Percentiles rank a stretch among this genome's conserved stretches.
phyloP scores from a whole-genome alignment of 2,329 filamentous ascomycete genomes.

The Sporothrix dimorphospora region DNA sequence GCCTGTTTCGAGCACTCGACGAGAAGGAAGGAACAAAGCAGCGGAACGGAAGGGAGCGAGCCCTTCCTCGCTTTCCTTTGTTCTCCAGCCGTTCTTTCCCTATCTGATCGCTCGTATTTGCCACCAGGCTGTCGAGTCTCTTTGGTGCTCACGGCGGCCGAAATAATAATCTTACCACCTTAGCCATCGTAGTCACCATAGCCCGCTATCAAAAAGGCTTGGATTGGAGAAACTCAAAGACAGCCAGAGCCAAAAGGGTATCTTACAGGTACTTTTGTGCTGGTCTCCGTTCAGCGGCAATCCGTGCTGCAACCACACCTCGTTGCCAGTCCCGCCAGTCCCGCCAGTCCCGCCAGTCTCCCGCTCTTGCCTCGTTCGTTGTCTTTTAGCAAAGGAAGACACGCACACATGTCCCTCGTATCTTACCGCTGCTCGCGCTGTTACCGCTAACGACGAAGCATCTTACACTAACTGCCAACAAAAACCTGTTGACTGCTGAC shows the following conservation, averaged over 20 bases:
- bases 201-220: neutral
- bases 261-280: neutral
- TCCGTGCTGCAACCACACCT: constrained; percentile 21
- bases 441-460: constrained; percentile 2
- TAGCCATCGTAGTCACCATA: neutral
- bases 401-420: neutral
- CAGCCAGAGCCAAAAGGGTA: too few relatives aligned
- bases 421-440: constrained; percentile 15
- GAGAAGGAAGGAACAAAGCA: constrained; percentile 4
- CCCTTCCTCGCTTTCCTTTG: neutral
- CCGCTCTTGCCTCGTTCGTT: neutral
- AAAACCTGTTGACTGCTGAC: constrained; percentile 22
- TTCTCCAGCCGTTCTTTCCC: constrained; percentile 1
- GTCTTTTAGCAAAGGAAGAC: too few relatives aligned
- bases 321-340: constrained; percentile 1
- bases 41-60: neutral
- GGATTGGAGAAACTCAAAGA: too few relatives aligned
- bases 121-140: constrained; percentile 16
- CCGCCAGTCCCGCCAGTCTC: neutral
- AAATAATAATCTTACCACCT: too few relatives aligned
- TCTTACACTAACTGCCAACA: constrained; percentile 28
- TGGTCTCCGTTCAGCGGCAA: neutral
- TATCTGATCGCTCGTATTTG: constrained; percentile 14
- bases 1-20: constrained; percentile 7
- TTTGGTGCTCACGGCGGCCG: constrained; percentile 4